Conservation (phyloP, 2,329 filamentous ascomycete genomes). For the Colletotrichum neosansevieriae region DNA sequence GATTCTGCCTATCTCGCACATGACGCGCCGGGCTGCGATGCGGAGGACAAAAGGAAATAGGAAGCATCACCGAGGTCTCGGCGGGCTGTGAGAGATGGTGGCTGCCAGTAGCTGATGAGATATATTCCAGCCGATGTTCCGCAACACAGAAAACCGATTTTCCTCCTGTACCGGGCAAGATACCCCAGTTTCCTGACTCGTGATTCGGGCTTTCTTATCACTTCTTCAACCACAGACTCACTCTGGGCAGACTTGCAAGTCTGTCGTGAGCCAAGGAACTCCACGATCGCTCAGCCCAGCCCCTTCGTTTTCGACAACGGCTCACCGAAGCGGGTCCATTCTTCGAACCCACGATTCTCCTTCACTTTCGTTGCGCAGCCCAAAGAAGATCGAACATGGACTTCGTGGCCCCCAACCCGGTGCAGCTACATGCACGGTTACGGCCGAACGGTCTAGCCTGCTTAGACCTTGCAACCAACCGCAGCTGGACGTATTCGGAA, state of each 20-base stretch:
- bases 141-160: too few species aligned
- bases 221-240: too few species aligned
- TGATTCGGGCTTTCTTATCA: too few species aligned
- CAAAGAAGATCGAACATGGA: conserved; percentile 1
- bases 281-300: background rate
- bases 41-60: background rate
- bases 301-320: background rate
- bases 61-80: conserved; percentile 16
- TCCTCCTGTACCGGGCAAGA: too few species aligned
- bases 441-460: conserved; percentile 36
- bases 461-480: conserved; percentile 35
- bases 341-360: background rate
- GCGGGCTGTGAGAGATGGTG: background rate
- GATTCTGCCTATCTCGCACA: background rate
- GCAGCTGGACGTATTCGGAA: conserved; percentile 37
- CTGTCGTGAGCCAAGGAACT: background rate
- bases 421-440: conserved; percentile 36
- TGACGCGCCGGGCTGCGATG: background rate
- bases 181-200: too few species aligned
- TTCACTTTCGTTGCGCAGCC: background rate
- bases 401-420: conserved; percentile 23
- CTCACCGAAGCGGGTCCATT: conserved; percentile 9
- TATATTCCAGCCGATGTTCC: background rate
- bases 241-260: background rate
- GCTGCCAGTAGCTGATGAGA: background rate